Percentiles rank a stretch among this genome's conserved stretches.
These are phyloP conservation scores for Oryza rufipogon DNA, from an alignment of 176 grass and related monocot genomes.

Conservation along the genomic window DNA sequence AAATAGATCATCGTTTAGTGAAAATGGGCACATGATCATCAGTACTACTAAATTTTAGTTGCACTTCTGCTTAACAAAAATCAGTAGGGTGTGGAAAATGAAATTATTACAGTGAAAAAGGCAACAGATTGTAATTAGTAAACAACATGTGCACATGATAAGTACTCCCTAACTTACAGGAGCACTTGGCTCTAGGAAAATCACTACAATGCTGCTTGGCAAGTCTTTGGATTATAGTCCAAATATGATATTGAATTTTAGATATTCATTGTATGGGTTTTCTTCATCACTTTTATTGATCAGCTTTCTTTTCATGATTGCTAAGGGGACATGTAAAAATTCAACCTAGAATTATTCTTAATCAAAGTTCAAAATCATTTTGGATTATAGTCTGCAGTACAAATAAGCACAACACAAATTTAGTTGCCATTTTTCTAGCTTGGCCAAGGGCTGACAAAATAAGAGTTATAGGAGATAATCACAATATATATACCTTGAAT, in stretches of 20 bases:
- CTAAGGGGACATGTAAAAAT: no score
- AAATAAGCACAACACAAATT: neutral
- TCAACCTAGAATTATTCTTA: no score
- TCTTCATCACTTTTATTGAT: no score
- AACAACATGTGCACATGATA: neutral
- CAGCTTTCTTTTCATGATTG: no score
- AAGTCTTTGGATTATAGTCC: no score
- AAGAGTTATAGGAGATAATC: neutral
- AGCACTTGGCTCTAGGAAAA: conserved; percentile 25
- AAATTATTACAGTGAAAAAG: neutral
- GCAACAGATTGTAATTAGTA: neutral
- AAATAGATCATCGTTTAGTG: neutral
- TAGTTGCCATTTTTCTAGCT: neutral
- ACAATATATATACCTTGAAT: neutral
- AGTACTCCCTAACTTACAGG: neutral
- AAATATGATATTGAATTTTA: no score
- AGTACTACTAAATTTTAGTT: neutral
- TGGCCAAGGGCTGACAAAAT: neutral
- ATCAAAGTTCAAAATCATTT: no score
- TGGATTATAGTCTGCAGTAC: no score
- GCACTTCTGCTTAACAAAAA: conserved; percentile 25
- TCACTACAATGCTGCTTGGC: neutral
- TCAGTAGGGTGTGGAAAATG: neutral
- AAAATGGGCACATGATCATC: neutral
- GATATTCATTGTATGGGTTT: no score